Percentiles rank a stretch among this genome's conserved stretches.
phyloP scores from a whole-genome alignment of 2,329 filamentous ascomycete species.

The Taxawa tesnikishii region DNA sequence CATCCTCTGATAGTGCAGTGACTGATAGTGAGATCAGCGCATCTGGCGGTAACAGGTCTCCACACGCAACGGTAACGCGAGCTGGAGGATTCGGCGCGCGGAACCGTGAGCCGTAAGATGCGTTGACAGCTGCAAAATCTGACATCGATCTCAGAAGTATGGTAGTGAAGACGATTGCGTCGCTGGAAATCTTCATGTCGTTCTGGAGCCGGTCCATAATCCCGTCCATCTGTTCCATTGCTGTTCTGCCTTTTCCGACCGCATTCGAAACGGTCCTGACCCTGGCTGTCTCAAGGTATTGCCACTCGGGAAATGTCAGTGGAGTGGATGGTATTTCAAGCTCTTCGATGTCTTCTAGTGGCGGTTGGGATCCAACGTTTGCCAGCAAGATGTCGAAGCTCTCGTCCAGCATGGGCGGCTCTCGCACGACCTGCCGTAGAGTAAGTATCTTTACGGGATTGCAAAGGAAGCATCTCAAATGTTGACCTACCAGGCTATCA shows the following conservation, averaged over 20 bases:
- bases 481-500: too few relatives aligned
- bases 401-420: constrained; percentile 55
- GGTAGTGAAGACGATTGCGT: constrained; percentile 31
- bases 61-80: constrained; percentile 71
- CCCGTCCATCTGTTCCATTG: constrained; percentile 25
- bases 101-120: constrained; percentile 65
- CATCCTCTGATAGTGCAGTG: constrained; percentile 23
- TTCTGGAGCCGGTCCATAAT: constrained; percentile 25
- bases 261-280: constrained; percentile 17
- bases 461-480: too few relatives aligned
- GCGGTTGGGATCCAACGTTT: not conserved
- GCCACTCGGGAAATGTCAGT: not conserved
- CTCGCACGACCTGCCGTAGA: constrained; percentile 34
- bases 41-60: constrained; percentile 48
- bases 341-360: not conserved
- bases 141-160: constrained; percentile 69
- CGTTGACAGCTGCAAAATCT: constrained; percentile 66
- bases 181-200: constrained; percentile 14
- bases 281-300: not conserved
- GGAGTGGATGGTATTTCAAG: not conserved
- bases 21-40: constrained; percentile 50
- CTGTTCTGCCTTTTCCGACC: constrained; percentile 20
- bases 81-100: constrained; percentile 68
- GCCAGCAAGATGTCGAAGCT: constrained; percentile 38
- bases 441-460: too few relatives aligned